Evolutionary conservation across 768 basidiomycete genomes (phyloP).

Genomic region (Artomyces pyxidatus): DNA sequence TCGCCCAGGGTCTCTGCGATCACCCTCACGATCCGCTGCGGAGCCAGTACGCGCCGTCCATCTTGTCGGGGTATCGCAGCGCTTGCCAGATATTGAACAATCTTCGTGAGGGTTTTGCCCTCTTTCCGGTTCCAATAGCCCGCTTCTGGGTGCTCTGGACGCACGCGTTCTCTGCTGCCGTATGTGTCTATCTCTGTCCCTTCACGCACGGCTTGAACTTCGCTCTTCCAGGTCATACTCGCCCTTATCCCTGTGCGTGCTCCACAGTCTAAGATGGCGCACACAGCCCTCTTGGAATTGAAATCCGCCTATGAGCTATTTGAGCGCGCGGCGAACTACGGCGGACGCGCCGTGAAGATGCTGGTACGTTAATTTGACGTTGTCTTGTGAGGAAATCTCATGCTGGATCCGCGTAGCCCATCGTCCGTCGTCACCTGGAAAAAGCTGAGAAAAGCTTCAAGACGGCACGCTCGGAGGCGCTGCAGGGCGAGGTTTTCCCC

Average conservation of each 20-base stretch:
- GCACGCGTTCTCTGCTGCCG: slow-evolving; percentile 12
- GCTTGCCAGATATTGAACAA: slow-evolving; percentile 9
- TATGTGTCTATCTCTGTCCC: background rate
- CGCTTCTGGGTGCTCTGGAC: slow-evolving; percentile 15
- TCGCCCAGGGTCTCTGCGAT: slow-evolving; percentile 62
- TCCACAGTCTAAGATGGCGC: slow-evolving; percentile 55
- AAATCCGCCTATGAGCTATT: slow-evolving; percentile 58
- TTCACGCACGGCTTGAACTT: background rate
- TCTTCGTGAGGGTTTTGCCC: slow-evolving; percentile 1
- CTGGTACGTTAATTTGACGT: slow-evolving; percentile 34
- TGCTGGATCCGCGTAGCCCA: slow-evolving; percentile 38
- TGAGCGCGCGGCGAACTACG: slow-evolving; percentile 48
- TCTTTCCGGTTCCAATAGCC: slow-evolving; percentile 6
- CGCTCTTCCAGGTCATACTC: slow-evolving; percentile 75
- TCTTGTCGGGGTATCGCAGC: slow-evolving; percentile 12
- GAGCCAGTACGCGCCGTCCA: slow-evolving; percentile 6
- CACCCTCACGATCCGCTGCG: slow-evolving; percentile 55
- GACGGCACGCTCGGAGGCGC: slow-evolving; percentile 42
- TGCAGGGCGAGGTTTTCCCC: slow-evolving; percentile 53
- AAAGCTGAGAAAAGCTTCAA: slow-evolving; percentile 36
- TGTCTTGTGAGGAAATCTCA: background rate
- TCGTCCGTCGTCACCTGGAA: slow-evolving; percentile 48
- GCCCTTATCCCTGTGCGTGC: slow-evolving; percentile 71
- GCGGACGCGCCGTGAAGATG: slow-evolving; percentile 65
- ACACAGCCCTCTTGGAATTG: slow-evolving; percentile 61